Evolutionary conservation across 2,329 filamentous ascomycete genomes (phyloP).

Genomic region (Amphichorda felina): DNA sequence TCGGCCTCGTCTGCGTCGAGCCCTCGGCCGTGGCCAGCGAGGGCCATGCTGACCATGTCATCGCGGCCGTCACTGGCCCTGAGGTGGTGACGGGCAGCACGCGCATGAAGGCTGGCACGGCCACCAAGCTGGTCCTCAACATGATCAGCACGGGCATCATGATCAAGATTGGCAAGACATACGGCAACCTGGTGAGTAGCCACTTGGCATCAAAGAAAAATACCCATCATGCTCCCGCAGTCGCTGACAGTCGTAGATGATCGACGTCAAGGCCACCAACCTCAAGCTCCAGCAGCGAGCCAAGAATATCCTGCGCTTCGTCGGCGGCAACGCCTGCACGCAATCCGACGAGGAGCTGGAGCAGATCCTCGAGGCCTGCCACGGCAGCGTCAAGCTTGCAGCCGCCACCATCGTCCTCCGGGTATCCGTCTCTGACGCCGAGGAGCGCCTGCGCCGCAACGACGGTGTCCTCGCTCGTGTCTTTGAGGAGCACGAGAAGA

Average conservation of each 20-base stretch:
- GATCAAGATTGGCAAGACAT: conserved; percentile 7
- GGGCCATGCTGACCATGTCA: conserved; percentile 11
- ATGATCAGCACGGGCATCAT: conserved; percentile 7
- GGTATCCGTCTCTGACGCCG: conserved; percentile 13
- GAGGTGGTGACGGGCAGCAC: conserved; percentile 33
- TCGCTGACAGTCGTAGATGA: not conserved
- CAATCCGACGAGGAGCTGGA: conserved; percentile 9
- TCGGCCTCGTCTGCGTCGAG: conserved; percentile 23
- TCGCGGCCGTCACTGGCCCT: conserved; percentile 25
- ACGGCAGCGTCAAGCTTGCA: conserved; percentile 8
- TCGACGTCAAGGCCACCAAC: conserved; percentile 21
- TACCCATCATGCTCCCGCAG: not conserved
- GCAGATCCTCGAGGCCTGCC: conserved; percentile 6
- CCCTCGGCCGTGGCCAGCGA: not conserved
- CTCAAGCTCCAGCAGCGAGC: conserved; percentile 16
- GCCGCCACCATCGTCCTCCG: conserved; percentile 1
- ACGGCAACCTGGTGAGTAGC: conserved; percentile 6
- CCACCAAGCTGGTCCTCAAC: conserved; percentile 23
- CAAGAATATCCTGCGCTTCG: conserved; percentile 11
- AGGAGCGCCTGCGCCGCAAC: conserved; percentile 6
- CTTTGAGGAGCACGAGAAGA: conserved; percentile 4
- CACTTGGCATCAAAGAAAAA: not conserved
- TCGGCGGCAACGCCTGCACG: conserved; percentile 8
- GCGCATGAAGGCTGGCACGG: conserved; percentile 30
- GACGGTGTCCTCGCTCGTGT: conserved; percentile 8